Evolutionary conservation across 2,329 filamentous ascomycete species (phyloP), one percentile per base, ranked within the genome.

Genomic region (Beauveria sp.): DNA sequence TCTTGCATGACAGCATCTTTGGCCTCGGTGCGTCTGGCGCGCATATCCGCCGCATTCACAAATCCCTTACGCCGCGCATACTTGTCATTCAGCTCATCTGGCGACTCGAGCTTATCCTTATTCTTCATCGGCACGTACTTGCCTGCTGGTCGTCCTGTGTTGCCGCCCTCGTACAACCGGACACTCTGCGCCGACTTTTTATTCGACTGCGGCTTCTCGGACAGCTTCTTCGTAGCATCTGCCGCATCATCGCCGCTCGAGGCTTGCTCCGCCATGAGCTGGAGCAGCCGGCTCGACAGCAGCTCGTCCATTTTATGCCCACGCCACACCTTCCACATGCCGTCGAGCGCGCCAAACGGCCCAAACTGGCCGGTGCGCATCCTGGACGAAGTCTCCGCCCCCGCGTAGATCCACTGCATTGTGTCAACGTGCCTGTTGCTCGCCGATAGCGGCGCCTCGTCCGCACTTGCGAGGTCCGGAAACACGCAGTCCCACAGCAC

Each of bases 401-500:
- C 90, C 1, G 89, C 81, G 73, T 92, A 90, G 0, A 92, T 73
- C 93, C 95, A 99, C 20, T 86, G 72, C 61, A 97, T 71, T 0
- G 81, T 79, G 71, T 95, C 87, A 46, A 67, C 77, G 70, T 51
- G 57, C 28, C 20, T 38, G 40, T 51, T 50, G 22, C 66, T 70
- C 43, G 66, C 66, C 16, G 67, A 55, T 16, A 70, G 67, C 24
- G 47, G 34, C 22, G 28, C 7, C 47, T 42, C 58, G 51, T 77
- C 73, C 52, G 75, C 73, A 16, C 71, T 68, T 45, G 65, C 65
- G 63, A 61, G 67, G 61, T 62, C 79, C 70, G 50, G 91, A 73
- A 97, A 99, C 40, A 96, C 81, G 74, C 93, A 98, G 75, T 98
- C 91, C 93, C 93, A 98, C 6, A 99, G 83, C 18, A 98, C 95